Conservation (phyloP, 306 rosid species). For the Cotoneaster glaucophyllus region DNA sequence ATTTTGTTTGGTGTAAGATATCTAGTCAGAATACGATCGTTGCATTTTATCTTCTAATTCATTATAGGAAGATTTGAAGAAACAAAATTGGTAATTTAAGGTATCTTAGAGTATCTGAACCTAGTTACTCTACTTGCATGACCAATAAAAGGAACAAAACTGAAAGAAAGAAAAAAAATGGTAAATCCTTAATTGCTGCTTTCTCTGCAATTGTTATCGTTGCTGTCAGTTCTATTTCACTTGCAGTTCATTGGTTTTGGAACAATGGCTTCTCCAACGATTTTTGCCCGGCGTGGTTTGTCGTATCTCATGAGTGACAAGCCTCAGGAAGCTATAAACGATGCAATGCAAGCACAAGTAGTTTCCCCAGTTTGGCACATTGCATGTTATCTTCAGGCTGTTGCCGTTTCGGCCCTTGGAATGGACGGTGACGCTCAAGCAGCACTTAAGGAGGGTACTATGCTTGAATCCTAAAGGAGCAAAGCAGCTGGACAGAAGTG, state of each 20-base stretch:
- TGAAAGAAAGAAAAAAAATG: too few relatives aligned
- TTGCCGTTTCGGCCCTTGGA: conserved; percentile 42
- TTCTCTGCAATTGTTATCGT: not conserved
- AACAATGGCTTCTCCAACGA: conserved; percentile 71
- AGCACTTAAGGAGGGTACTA: conserved; percentile 54
- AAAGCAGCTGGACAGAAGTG: conserved; percentile 39
- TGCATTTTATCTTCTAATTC: not conserved
- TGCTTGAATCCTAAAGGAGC: conserved; percentile 49
- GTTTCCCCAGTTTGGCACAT: conserved; percentile 69
- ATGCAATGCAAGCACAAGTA: conserved; percentile 70
- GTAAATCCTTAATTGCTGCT: not conserved
- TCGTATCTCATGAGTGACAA: conserved; percentile 57
- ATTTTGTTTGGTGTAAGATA: too few relatives aligned
- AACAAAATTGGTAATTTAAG: not conserved
- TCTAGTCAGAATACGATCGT: too few relatives aligned
- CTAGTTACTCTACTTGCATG: not conserved
- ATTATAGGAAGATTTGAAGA: not conserved
- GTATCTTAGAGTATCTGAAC: not conserved
- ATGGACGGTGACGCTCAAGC: conserved; percentile 54
- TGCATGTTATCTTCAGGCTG: conserved; percentile 82
- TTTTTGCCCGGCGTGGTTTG: conserved; percentile 53
- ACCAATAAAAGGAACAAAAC: too few relatives aligned
- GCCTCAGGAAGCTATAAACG: conserved; percentile 58
- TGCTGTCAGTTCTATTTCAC: conserved; percentile 5
- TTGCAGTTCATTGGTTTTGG: conserved; percentile 58